Evolutionary conservation across 345 rosid species (phyloP).

Genomic region (Eutrema heterophyllum): DNA sequence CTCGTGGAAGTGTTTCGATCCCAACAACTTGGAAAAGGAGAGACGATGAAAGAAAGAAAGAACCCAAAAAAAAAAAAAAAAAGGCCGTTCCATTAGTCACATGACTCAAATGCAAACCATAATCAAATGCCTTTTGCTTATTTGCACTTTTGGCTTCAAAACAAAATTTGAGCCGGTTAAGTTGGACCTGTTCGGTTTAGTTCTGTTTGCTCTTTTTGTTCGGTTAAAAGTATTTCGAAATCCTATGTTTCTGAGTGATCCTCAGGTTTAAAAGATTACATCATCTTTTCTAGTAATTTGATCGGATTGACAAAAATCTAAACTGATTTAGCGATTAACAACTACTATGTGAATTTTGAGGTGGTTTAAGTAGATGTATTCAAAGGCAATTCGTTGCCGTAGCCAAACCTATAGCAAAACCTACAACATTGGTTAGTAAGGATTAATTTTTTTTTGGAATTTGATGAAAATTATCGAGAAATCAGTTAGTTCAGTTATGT

Average conservation of each 20-base stretch:
- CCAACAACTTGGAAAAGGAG: conserved; percentile 30
- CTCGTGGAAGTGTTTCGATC: conserved; percentile 31
- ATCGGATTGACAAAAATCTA: background rate
- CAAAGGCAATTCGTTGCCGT: background rate
- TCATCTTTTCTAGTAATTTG: background rate
- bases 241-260: background rate
- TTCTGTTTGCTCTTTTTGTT: background rate
- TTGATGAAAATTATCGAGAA: background rate
- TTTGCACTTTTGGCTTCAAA: background rate
- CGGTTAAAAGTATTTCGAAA: background rate
- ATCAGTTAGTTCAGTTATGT: background rate
- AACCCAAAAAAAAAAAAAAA: too few species aligned
- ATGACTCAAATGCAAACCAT: conserved; percentile 20
- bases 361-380: background rate
- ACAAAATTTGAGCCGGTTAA: background rate
- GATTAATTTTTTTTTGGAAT: background rate
- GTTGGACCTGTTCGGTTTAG: background rate
- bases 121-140: background rate
- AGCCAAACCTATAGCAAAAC: background rate
- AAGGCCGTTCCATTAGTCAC: conserved; percentile 23
- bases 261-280: background rate
- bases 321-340: background rate
- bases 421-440: background rate
- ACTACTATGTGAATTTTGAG: background rate
- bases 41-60: background rate